Evolutionary conservation across 1,284 basidiomycete species (phyloP).

Genomic region (Thecaphora thlaspeos): DNA sequence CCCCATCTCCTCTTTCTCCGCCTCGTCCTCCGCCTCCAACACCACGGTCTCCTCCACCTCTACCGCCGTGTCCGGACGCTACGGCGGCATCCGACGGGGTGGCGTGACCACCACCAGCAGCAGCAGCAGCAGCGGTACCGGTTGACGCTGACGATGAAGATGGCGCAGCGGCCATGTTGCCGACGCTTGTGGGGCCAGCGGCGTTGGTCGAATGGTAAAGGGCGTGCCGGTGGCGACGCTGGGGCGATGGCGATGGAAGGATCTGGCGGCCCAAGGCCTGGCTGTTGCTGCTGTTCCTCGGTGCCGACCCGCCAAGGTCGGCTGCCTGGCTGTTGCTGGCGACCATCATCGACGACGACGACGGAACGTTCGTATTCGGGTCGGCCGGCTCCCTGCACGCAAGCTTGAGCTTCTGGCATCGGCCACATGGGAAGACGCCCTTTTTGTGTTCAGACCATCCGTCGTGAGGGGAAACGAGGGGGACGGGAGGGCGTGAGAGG

Average conservation of each 20-base stretch:
- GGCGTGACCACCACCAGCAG: no score
- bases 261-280: background rate
- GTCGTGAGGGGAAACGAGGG: background rate
- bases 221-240: background rate
- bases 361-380: conserved; percentile 10
- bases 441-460: background rate
- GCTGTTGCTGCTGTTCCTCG: background rate
- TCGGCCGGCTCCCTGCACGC: conserved; percentile 35
- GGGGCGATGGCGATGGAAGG: background rate
- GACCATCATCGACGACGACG: conserved; percentile 18
- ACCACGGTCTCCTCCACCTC: no score
- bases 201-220: background rate
- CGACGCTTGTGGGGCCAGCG: background rate
- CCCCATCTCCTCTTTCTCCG: no score
- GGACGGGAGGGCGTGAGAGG: no score
- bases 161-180: no score
- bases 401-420: conserved; percentile 34
- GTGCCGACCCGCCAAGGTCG: background rate
- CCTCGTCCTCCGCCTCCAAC: no score
- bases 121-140: no score
- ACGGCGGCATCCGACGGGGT: no score
- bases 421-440: conserved; percentile 31
- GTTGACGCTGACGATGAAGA: no score
- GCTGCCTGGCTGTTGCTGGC: background rate
- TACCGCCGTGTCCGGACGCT: no score